Percentiles rank a stretch among this genome's conserved stretches.
Evolutionary conservation across 2,329 filamentous ascomycete genomes (phyloP).

Genomic region (Rhinocladiella similis): DNA sequence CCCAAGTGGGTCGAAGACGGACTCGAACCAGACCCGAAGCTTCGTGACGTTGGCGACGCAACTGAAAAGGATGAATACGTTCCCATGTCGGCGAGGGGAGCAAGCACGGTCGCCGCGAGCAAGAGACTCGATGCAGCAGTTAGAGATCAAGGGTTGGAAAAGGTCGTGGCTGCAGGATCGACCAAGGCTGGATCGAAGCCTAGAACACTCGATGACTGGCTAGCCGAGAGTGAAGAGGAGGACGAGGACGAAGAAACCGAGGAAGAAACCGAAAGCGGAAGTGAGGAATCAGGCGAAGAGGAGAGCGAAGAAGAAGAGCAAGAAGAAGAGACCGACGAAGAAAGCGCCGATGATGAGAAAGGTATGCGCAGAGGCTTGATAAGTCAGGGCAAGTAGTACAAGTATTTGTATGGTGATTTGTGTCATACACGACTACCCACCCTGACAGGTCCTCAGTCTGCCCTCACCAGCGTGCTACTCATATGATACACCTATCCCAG

Average conservation of each 20-base stretch:
- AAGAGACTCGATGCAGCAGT: slow-evolving; percentile 45
- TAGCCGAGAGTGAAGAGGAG: slow-evolving; percentile 70
- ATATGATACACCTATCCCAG: too few species aligned
- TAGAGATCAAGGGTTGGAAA: slow-evolving; percentile 39
- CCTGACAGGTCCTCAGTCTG: too few species aligned
- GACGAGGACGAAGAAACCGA: slow-evolving; percentile 57
- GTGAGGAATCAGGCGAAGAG: slow-evolving; percentile 8
- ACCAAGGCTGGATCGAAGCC: slow-evolving; percentile 47
- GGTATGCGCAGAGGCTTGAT: slow-evolving; percentile 5
- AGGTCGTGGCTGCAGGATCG: slow-evolving; percentile 29
- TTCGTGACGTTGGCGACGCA: slow-evolving; percentile 62
- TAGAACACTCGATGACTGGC: slow-evolving; percentile 91
- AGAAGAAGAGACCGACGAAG: not conserved
- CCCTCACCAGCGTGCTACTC: too few species aligned
- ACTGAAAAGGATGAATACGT: slow-evolving; percentile 30
- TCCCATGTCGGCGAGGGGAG: slow-evolving; percentile 36
- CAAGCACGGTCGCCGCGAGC: slow-evolving; percentile 38
- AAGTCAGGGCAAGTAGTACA: not conserved
- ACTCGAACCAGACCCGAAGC: slow-evolving; percentile 71
- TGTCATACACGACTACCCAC: too few species aligned
- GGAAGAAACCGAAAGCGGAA: slow-evolving; percentile 38
- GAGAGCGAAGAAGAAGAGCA: slow-evolving; percentile 5
- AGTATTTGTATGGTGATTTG: too few species aligned
- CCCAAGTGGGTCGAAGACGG: slow-evolving; percentile 84
- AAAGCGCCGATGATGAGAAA: slow-evolving; percentile 6